Evolutionary conservation across 163 green algal genomes (phyloP), one percentile per base, ranked within the genome.

Genomic region (Trebouxiophyceae sp.): DNA sequence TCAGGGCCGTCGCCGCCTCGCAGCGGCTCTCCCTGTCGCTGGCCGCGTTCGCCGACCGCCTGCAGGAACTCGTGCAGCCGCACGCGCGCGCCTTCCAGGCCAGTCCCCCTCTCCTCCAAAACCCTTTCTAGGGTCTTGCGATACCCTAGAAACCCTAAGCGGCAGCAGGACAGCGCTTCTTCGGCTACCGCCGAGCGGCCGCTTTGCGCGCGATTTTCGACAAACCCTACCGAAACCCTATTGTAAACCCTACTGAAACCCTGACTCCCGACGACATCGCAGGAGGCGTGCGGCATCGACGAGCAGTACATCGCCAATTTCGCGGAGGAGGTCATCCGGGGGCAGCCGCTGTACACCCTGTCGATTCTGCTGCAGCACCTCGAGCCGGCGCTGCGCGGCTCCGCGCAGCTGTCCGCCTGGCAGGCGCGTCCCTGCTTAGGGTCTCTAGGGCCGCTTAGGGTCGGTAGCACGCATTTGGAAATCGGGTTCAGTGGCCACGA

Each of bases 321-420:
- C 80, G 87, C 83, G 7, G 90, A 97, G 82, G 90, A 97, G 83
- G 83, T 94, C 46, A 86, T 95, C 31, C 77, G 91, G 19, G 82
- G 81, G 20, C 87, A 92, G 71, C 77, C 87, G 0, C 29, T 89
- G n/a, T 93, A 91, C 65, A 67, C 90, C 23, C 68, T 87, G 8
- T 77, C 70, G 34, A 61, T 72, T 45, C 71, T 96, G 57, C 71
- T 94, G 44, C 66, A 78, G 30, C 60, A 65, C 59, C 76, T 93
- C 61, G 74, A 87, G 67, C 78, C 77, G 12, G 72, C 75, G 54
- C 67, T 95, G 45, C 74, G 89, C 4, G 34, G 60, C 1, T 76
- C 85, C 1, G 87, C 86, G 5, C 85, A 83, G 16, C 71, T 91
- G 31, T 78, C 80, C 33, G 60, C 65, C 62, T 97, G 91, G 91